Evolutionary conservation across 1,284 basidiomycete genomes (phyloP).

Genomic region (Moesziomyces aphidis): DNA sequence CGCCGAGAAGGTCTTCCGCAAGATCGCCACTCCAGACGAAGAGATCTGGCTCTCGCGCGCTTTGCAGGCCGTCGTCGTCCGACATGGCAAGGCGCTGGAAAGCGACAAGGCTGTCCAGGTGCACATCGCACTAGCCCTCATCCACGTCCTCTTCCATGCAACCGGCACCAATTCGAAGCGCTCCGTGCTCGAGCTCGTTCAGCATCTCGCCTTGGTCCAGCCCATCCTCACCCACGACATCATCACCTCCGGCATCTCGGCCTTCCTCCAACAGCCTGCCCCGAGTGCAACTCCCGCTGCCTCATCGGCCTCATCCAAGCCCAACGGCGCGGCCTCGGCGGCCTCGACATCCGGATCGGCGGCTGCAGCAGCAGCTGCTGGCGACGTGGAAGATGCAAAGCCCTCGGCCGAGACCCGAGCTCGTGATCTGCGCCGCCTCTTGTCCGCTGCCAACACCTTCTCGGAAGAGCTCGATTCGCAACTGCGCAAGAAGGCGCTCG

Average conservation of each 20-base stretch:
- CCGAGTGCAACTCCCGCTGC: conserved; percentile 2
- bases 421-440: conserved; percentile 43
- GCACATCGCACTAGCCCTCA: conserved; percentile 41
- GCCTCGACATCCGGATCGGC: conserved; percentile 12
- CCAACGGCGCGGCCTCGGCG: conserved; percentile 18
- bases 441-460: conserved; percentile 49
- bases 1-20: conserved; percentile 61
- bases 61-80: conserved; percentile 32
- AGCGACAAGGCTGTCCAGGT: conserved; percentile 40
- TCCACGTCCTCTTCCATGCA: conserved; percentile 48
- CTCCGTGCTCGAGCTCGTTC: conserved; percentile 18
- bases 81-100: conserved; percentile 11
- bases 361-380: conserved; percentile 17
- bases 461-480: conserved; percentile 29
- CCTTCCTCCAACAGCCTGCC: conserved; percentile 35
- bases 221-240: conserved; percentile 43
- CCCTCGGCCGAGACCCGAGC: conserved; percentile 39
- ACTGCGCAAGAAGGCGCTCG: conserved; percentile 44
- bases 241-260: conserved; percentile 38
- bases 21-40: conserved; percentile 50
- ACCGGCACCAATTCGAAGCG: conserved; percentile 34
- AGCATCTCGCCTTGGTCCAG: conserved; percentile 21
- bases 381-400: conserved; percentile 41
- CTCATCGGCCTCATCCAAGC: conserved; percentile 15
- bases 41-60: conserved; percentile 57